Base-by-base conservation (phyloP, 371 early-diverging fungal genomes). In the Nematocida displodere region DNA sequence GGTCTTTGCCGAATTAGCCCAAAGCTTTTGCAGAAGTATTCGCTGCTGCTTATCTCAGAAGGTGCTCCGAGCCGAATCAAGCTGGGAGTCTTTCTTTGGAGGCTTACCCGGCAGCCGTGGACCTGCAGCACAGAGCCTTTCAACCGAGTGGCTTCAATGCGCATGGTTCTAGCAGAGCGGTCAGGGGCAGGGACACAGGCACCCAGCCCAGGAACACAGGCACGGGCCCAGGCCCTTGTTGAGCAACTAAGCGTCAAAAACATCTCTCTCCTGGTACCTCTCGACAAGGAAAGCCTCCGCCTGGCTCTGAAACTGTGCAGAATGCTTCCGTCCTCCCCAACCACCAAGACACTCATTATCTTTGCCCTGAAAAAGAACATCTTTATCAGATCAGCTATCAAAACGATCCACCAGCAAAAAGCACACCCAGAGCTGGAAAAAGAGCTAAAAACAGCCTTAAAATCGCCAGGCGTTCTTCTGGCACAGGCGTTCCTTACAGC, bases 31-130 rank as follows among this genome's bases (percentile, higher is more conserved):
- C 4, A 7, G 7, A 13, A 29, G 22, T 59, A 22, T 28, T 29
- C 75, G 0, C 22, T 15, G 22, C 40, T 58, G 3, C 58, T 62
- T 17, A 42, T 71, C 2, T 37, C 58, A 24, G 75, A 71, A 34
- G 75, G 75, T 24, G 24, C 26, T 2, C 75, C 75, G 4, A 20
- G 20, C 15, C 22, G 76, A 11, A 48, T 71, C 8, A 56, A 59
- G 26, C 2, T 46, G 33, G 75, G 50, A 15, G 63, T 47, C 2
- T 28, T 26, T 34, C 75, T 59, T 8, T 42, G 42, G 50, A 39
- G 44, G 22, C 36, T 36, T 20, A 24, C 61, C 31, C 15, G 29
- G 8, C 15, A 40, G 17, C 29, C 33, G 20, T 67, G 46, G 17
- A 15, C 8, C 7, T 44, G 17, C 33, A 20, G n/a, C 0, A n/a